Conservation (phyloP, 257 asterid genomes). For the Lycium ferocissimum region DNA sequence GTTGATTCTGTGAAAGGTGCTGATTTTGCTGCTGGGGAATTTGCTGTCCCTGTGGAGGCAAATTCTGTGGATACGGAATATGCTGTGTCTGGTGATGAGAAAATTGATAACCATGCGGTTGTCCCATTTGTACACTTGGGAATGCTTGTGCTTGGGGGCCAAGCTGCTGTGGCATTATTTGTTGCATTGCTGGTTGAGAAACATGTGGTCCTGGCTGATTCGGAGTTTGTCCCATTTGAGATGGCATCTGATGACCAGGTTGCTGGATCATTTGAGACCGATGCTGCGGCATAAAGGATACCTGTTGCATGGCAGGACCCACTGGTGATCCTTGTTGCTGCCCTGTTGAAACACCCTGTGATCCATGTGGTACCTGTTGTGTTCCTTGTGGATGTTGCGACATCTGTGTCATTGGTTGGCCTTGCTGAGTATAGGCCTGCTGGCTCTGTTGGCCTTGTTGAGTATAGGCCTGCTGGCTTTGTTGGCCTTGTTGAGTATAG, state of each 20-base stretch:
- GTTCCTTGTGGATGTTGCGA: slow-evolving; percentile 34
- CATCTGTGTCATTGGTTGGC: slow-evolving; percentile 42
- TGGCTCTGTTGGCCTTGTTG: slow-evolving; percentile 50
- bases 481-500: slow-evolving; percentile 43
- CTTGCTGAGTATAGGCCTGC: slow-evolving; percentile 49
- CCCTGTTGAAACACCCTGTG: slow-evolving; percentile 45
- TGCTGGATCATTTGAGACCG: slow-evolving; percentile 66
- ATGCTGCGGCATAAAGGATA: slow-evolving; percentile 51
- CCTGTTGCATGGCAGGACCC: slow-evolving; percentile 54
- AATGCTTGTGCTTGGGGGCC: slow-evolving; percentile 63
- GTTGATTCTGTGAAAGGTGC: slow-evolving; percentile 62
- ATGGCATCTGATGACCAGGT: slow-evolving; percentile 55
- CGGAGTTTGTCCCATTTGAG: slow-evolving; percentile 52
- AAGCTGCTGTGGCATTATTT: slow-evolving; percentile 43
- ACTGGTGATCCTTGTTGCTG: slow-evolving; percentile 61
- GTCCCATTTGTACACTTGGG: slow-evolving; percentile 59
- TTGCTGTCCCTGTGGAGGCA: slow-evolving; percentile 63
- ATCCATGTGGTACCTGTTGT: slow-evolving; percentile 47
- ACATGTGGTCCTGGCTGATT: slow-evolving; percentile 59
- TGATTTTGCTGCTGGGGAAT: slow-evolving; percentile 63
- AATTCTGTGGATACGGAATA: slow-evolving; percentile 61
- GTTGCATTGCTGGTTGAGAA: slow-evolving; percentile 56
- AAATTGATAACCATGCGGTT: slow-evolving; percentile 63
- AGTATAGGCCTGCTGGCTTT: slow-evolving; percentile 40
- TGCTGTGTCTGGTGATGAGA: slow-evolving; percentile 64